Conservation (phyloP, 2,329 filamentous ascomycete species). For the Escovopsis weberi region DNA sequence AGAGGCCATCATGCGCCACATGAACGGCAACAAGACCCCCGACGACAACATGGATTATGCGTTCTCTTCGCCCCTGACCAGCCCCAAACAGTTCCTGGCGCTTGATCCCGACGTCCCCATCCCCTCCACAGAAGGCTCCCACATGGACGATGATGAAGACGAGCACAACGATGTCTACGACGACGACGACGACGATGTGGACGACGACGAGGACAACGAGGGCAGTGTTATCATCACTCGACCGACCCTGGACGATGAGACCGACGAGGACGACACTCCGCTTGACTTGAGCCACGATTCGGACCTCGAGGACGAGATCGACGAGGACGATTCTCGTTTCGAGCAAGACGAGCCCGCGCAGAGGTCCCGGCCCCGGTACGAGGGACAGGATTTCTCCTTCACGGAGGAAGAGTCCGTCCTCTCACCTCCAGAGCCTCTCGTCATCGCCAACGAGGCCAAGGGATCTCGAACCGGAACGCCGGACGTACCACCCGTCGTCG, state of each 20-base stretch:
- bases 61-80: constrained; percentile 47
- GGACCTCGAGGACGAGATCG: constrained; percentile 42
- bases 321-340: constrained; percentile 29
- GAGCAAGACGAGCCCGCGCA: constrained; percentile 31
- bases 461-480: constrained; percentile 33
- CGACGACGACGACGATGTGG: constrained; percentile 20
- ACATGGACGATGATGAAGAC: constrained; percentile 37
- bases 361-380: constrained; percentile 38
- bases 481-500: not conserved
- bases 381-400: constrained; percentile 23
- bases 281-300: constrained; percentile 47
- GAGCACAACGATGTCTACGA: constrained; percentile 20
- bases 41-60: constrained; percentile 48
- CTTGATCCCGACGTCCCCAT: constrained; percentile 84
- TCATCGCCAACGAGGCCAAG: constrained; percentile 29
- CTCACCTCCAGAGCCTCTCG: constrained; percentile 8
- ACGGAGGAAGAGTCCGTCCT: constrained; percentile 2
- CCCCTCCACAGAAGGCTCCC: constrained; percentile 65
- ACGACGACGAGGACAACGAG: constrained; percentile 34
- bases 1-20: constrained; percentile 81
- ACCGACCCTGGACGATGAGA: constrained; percentile 42
- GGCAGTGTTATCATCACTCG: constrained; percentile 54
- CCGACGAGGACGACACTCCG: constrained; percentile 43
- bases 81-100: constrained; percentile 38
- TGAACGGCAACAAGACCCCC: constrained; percentile 49